Conservation (phyloP, 352 stramenopile genomes). For the Phytophthora pseudosyringae region DNA sequence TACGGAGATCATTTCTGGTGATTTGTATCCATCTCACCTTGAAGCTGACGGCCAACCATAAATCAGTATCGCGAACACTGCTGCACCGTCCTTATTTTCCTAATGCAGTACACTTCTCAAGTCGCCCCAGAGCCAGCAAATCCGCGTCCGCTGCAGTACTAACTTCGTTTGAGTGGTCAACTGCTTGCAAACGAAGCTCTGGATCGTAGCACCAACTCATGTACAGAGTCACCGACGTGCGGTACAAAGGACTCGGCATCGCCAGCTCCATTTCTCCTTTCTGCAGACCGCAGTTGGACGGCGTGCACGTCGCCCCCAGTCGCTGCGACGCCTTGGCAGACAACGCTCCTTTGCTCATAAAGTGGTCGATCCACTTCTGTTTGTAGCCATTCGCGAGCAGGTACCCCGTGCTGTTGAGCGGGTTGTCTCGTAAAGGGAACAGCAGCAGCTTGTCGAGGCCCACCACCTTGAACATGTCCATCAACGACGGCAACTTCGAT, state of each 20-base stretch:
- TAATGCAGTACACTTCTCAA: too few relatives aligned
- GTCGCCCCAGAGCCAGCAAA: too few relatives aligned
- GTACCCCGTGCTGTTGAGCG: slow-evolving; percentile 25
- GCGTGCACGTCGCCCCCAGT: slow-evolving; percentile 7
- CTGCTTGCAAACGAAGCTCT: slow-evolving; percentile 14
- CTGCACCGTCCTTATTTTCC: too few relatives aligned
- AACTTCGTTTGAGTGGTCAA: too few relatives aligned
- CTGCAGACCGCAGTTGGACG: slow-evolving; percentile 27
- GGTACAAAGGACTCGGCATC: slow-evolving; percentile 21
- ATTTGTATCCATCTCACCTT: too few relatives aligned
- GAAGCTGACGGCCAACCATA: too few relatives aligned
- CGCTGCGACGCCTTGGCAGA: neutral
- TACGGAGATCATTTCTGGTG: too few relatives aligned
- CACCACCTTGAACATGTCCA: slow-evolving; percentile 7
- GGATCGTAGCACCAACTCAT: slow-evolving; percentile 38
- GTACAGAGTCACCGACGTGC: slow-evolving; percentile 18
- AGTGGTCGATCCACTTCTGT: slow-evolving; percentile 34
- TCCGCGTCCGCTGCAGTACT: too few relatives aligned
- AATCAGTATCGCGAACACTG: too few relatives aligned
- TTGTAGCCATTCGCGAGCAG: slow-evolving; percentile 15
- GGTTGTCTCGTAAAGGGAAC: slow-evolving; percentile 24
- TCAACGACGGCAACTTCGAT: neutral
- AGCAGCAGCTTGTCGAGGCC: slow-evolving; percentile 28
- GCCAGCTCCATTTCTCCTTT: slow-evolving; percentile 18
- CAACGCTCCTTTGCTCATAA: slow-evolving; percentile 19